Evolutionary conservation across 2,329 filamentous ascomycete genomes (phyloP).

Genomic region (Phaeosphaeria sp.): DNA sequence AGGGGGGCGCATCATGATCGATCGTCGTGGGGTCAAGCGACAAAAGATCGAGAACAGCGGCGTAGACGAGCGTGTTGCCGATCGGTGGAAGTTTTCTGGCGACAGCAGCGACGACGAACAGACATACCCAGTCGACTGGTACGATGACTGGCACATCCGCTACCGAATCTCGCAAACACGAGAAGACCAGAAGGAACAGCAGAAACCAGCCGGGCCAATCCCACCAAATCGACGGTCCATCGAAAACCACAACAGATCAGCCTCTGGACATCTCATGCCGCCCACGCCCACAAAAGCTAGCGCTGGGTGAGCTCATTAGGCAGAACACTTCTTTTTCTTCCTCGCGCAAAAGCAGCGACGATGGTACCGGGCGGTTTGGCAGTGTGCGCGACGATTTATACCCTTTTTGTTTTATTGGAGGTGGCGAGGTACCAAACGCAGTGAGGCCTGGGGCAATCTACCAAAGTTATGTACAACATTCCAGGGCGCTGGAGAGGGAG

Average conservation of each 20-base stretch:
- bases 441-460: slow-evolving; percentile 21
- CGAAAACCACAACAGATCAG: slow-evolving; percentile 46
- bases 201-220: slow-evolving; percentile 31
- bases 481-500: slow-evolving; percentile 2
- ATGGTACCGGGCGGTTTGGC: slow-evolving; percentile 24
- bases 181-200: slow-evolving; percentile 49
- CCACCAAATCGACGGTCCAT: slow-evolving; percentile 38
- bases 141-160: slow-evolving; percentile 62
- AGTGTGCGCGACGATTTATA: slow-evolving; percentile 38
- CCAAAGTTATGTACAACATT: slow-evolving; percentile 33
- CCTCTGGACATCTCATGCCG: slow-evolving; percentile 44
- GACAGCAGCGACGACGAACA: slow-evolving; percentile 81
- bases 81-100: slow-evolving; percentile 80
- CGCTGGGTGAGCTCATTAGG: slow-evolving; percentile 16
- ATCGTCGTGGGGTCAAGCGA: slow-evolving; percentile 74
- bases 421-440: slow-evolving; percentile 12
- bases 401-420: slow-evolving; percentile 39
- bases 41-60: slow-evolving; percentile 41
- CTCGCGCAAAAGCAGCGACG: slow-evolving; percentile 20
- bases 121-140: slow-evolving; percentile 77
- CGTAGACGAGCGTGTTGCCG: slow-evolving; percentile 43
- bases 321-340: slow-evolving; percentile 11
- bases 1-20: slow-evolving; percentile 85
- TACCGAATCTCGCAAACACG: slow-evolving; percentile 60
- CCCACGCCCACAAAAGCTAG: slow-evolving; percentile 35